Percentiles rank a stretch among this genome's conserved stretches.
phyloP scores from a whole-genome alignment of 2,329 filamentous ascomycete genomes.

The Pseudocercospora eumusae region DNA sequence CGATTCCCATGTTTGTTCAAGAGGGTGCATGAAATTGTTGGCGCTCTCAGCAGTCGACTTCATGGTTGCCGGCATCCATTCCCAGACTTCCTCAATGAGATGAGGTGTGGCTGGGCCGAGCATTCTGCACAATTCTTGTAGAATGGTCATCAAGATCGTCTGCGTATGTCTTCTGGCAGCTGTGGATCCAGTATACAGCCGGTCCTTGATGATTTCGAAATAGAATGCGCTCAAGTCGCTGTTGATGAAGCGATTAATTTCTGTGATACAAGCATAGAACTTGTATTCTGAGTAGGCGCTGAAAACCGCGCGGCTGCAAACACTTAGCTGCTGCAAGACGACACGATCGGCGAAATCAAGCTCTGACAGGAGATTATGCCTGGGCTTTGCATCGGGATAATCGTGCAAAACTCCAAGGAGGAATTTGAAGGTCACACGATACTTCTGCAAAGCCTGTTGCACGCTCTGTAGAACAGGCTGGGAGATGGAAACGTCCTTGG shows the following conservation, averaged over 20 bases:
- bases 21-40: slow-evolving; percentile 26
- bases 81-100: slow-evolving; percentile 86
- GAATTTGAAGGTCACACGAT: slow-evolving; percentile 87
- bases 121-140: slow-evolving; percentile 73
- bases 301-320: slow-evolving; percentile 65
- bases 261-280: slow-evolving; percentile 74
- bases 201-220: slow-evolving; percentile 87
- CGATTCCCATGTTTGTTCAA: slow-evolving; percentile 32
- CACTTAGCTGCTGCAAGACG: slow-evolving; percentile 71
- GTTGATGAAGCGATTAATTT: slow-evolving; percentile 78
- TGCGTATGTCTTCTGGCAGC: slow-evolving; percentile 62
- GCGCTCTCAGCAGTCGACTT: slow-evolving; percentile 6
- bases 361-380: slow-evolving; percentile 17
- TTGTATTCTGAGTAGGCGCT: slow-evolving; percentile 70
- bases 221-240: slow-evolving; percentile 90
- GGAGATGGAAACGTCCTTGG: slow-evolving; percentile 80
- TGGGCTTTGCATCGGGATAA: slow-evolving; percentile 38
- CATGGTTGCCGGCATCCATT: slow-evolving; percentile 61
- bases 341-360: slow-evolving; percentile 61
- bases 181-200: slow-evolving; percentile 79
- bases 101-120: slow-evolving; percentile 78
- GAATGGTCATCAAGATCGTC: slow-evolving; percentile 61
- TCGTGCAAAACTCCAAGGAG: slow-evolving; percentile 67
- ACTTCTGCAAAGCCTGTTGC: slow-evolving; percentile 78
- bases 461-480: slow-evolving; percentile 73